Conservation (phyloP, 2,329 filamentous ascomycete species). For the Phialophora chinensis region DNA sequence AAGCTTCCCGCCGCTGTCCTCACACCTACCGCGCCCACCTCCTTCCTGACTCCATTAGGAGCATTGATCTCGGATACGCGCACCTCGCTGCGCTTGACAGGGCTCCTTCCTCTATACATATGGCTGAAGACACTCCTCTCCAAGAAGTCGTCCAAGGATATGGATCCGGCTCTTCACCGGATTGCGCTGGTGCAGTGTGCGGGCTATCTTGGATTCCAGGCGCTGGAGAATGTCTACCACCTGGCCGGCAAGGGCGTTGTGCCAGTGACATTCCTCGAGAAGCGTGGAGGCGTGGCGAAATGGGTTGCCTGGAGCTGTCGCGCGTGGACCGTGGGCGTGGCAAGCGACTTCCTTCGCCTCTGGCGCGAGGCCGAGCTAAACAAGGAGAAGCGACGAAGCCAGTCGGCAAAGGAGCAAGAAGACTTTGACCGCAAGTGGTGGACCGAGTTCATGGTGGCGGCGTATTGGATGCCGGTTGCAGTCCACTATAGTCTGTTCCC, state of each 20-base stretch:
- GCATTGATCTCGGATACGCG: conserved; percentile 59
- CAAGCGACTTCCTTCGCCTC: conserved; percentile 74
- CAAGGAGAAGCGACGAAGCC: conserved; percentile 29
- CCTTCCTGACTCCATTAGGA: conserved; percentile 54
- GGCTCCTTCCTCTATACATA: conserved; percentile 75
- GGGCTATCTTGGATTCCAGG: conserved; percentile 73
- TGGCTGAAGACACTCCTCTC: conserved; percentile 70
- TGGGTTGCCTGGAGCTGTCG: conserved; percentile 76
- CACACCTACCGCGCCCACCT: conserved; percentile 56
- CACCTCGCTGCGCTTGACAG: conserved; percentile 64
- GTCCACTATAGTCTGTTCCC: conserved; percentile 77
- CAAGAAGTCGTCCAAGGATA: conserved; percentile 39
- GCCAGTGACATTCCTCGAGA: conserved; percentile 48
- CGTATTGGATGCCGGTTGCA: conserved; percentile 75
- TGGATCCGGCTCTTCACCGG: conserved; percentile 53
- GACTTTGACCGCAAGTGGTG: conserved; percentile 41
- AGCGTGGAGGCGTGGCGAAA: conserved; percentile 56
- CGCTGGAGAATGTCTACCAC: conserved; percentile 82
- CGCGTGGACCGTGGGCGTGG: conserved; percentile 80
- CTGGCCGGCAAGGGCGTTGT: conserved; percentile 76
- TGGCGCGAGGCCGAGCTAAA: conserved; percentile 50
- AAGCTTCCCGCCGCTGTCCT: conserved; percentile 41
- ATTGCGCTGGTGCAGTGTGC: conserved; percentile 73
- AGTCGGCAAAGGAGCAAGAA: conserved; percentile 32
- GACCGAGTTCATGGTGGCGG: conserved; percentile 42